These are phyloP conservation scores for Bocquillonia castaneifolia DNA, from an alignment of 441 rosid genomes.

Conservation along the genomic window DNA sequence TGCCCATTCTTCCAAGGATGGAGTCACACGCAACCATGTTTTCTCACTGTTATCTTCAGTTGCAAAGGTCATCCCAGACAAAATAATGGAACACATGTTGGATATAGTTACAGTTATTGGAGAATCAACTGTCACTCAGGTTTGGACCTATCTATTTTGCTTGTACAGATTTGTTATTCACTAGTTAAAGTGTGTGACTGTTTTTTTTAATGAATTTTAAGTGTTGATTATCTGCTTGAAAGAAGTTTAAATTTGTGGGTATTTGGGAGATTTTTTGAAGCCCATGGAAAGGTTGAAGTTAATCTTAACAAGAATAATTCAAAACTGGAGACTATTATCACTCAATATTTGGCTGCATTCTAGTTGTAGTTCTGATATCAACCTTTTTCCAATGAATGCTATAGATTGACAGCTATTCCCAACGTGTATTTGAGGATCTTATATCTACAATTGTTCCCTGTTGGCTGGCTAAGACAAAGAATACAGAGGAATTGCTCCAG, in stretches of 20 bases:
- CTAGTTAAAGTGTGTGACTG: no score
- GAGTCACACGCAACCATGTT: conserved; percentile 59
- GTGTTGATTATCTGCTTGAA: neutral
- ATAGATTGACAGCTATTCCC: conserved; percentile 81
- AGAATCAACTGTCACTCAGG: conserved; percentile 86
- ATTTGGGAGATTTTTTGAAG: neutral
- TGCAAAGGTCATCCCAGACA: conserved; percentile 65
- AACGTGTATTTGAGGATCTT: conserved; percentile 71
- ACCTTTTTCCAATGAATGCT: conserved; percentile 12
- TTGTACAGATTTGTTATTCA: neutral
- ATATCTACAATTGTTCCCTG: conserved; percentile 76
- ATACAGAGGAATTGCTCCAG: conserved; percentile 65
- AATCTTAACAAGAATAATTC: neutral
- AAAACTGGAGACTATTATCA: neutral
- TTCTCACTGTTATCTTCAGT: conserved; percentile 60
- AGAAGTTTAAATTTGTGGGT: neutral
- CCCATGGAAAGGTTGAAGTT: neutral
- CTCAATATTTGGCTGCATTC: conserved; percentile 12
- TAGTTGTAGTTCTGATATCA: neutral
- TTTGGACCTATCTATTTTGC: conserved; percentile 34
- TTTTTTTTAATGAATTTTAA: neutral
- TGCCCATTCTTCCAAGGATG: conserved; percentile 58
- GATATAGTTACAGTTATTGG: conserved; percentile 71
- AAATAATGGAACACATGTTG: conserved; percentile 55
- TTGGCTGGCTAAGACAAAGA: conserved; percentile 68